phyloP scores from a whole-genome alignment of 192 early-diverging fungal species.

The Paraglomus occultum region DNA sequence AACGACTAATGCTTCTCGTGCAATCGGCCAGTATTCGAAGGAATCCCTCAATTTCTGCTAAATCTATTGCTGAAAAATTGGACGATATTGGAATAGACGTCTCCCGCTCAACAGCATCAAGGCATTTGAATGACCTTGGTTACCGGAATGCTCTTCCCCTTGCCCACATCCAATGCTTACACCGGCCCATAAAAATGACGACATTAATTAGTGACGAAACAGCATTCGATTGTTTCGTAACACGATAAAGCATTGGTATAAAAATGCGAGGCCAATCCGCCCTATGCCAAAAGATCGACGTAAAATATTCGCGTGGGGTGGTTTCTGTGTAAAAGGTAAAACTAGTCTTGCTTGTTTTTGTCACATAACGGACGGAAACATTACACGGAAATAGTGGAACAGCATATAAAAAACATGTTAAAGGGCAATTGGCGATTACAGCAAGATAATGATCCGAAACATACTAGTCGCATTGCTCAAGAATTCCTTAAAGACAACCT shows the following conservation, averaged over 20 bases:
- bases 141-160: neutral
- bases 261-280: neutral
- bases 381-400: neutral
- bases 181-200: neutral
- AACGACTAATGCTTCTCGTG: slow-evolving; percentile 3
- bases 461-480: slow-evolving; percentile 10
- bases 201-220: too few species aligned
- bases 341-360: slow-evolving; percentile 10
- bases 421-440: neutral
- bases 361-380: slow-evolving; percentile 8
- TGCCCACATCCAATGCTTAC: neutral
- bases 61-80: slow-evolving; percentile 7
- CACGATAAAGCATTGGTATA: slow-evolving; percentile 7
- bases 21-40: slow-evolving; percentile 4
- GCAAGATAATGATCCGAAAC: slow-evolving; percentile 17
- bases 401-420: slow-evolving; percentile 12
- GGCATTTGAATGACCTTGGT: neutral
- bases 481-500: slow-evolving; percentile 10
- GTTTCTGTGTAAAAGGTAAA: slow-evolving; percentile 12
- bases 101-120: slow-evolving; percentile 14
- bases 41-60: slow-evolving; percentile 6
- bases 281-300: neutral
- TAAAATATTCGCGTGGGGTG: slow-evolving; percentile 5
- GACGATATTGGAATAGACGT: slow-evolving; percentile 8
- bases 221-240: slow-evolving; percentile 16